phyloP scores from a whole-genome alignment of 371 early-diverging fungal genomes.

The Sanchytrium tribonematis region DNA sequence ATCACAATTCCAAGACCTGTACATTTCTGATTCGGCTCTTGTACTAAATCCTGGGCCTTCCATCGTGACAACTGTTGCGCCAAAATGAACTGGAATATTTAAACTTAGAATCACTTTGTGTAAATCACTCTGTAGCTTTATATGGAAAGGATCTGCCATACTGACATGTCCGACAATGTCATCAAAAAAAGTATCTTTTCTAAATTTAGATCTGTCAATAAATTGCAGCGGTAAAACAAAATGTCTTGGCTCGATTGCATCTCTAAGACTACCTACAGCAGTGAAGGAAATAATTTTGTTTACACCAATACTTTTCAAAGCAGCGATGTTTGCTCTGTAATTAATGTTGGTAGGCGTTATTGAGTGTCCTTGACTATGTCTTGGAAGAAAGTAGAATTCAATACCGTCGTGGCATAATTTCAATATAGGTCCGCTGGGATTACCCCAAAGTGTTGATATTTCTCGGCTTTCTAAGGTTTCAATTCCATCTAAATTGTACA shows the following conservation, averaged over 20 bases:
- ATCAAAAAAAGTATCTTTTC: conserved; percentile 49
- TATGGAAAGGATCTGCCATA: conserved; percentile 84
- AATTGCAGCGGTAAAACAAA: conserved; percentile 76
- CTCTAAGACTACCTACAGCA: conserved; percentile 61
- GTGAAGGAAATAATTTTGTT: conserved; percentile 74
- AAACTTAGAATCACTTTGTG: conserved; percentile 27
- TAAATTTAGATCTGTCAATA: conserved; percentile 83
- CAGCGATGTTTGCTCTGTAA: conserved; percentile 81
- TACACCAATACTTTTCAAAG: conserved; percentile 71
- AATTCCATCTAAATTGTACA: no score
- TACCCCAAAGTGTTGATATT: no score
- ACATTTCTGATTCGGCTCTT: conserved; percentile 79
- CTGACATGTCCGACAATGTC: conserved; percentile 53
- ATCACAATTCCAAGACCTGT: conserved; percentile 50
- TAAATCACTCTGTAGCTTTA: conserved; percentile 34
- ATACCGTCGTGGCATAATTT: no score
- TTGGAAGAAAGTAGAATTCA: conserved; percentile 77
- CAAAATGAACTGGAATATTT: conserved; percentile 13
- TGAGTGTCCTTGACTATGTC: conserved; percentile 75
- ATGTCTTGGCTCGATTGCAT: conserved; percentile 71
- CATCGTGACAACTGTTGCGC: conserved; percentile 59
- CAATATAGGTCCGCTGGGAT: no score
- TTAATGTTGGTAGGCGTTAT: conserved; percentile 72
- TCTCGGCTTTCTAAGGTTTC: no score
- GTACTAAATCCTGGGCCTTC: conserved; percentile 92